Conservation (phyloP, 306 rosid species). For the Gleditsia sinensis region DNA sequence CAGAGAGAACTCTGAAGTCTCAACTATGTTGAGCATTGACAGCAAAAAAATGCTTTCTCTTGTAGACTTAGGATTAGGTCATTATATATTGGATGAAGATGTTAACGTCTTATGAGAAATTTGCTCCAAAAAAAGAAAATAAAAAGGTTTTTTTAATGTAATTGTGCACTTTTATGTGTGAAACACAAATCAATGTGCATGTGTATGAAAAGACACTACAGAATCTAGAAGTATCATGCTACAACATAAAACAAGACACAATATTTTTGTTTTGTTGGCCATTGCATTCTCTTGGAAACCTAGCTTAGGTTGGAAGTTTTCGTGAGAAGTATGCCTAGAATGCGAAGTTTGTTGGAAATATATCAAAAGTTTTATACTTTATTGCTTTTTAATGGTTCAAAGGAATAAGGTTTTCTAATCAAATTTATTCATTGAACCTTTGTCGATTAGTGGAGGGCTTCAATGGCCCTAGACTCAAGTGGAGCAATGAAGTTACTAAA, state of each 20-base stretch:
- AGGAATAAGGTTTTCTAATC: background rate
- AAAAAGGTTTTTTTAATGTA: background rate
- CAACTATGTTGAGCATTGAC: background rate
- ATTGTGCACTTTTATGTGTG: background rate
- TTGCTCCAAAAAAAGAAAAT: background rate
- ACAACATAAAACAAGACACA: too few relatives aligned
- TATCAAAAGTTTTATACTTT: background rate
- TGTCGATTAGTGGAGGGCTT: background rate
- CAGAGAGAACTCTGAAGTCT: background rate
- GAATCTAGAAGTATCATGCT: background rate
- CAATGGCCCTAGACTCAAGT: background rate
- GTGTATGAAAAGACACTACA: background rate
- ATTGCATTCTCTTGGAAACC: background rate
- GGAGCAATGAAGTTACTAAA: background rate
- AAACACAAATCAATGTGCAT: background rate
- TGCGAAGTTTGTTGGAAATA: background rate
- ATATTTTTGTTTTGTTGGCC: too few relatives aligned
- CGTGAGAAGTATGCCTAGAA: background rate
- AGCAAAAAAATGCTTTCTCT: background rate
- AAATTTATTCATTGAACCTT: background rate
- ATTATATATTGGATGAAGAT: background rate
- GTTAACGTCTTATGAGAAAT: background rate
- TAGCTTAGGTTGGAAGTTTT: background rate
- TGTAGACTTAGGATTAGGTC: background rate
- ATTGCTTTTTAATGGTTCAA: background rate